Evolutionary conservation across 192 early-diverging fungal genomes (phyloP).

Genomic region (Gryganskiella cystojenkinii): DNA sequence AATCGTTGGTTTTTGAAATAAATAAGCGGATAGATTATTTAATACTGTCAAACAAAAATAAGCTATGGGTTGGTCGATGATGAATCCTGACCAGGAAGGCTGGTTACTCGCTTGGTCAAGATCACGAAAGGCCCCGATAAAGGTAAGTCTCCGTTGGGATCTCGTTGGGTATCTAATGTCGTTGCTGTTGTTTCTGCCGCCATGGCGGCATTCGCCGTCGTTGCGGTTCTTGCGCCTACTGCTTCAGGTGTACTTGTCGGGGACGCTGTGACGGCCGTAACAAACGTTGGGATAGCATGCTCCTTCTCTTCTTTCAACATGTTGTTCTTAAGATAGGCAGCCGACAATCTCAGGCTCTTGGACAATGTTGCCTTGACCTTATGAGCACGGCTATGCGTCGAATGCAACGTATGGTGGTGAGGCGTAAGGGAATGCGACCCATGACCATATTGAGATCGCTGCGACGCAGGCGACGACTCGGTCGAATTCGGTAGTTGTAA

Average conservation of each 20-base stretch:
- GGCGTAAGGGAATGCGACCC: background rate
- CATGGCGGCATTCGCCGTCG: background rate
- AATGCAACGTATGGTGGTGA: background rate
- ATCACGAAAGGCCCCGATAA: too few relatives aligned
- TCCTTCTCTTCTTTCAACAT: conserved; percentile 52
- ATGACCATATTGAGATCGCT: background rate
- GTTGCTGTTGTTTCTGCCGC: background rate
- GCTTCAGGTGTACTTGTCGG: background rate
- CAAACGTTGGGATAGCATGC: background rate
- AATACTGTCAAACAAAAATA: too few relatives aligned
- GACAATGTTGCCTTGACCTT: conserved; percentile 48
- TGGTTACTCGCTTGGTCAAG: too few relatives aligned
- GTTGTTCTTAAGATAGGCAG: conserved; percentile 51
- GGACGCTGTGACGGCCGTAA: background rate
- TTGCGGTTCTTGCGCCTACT: background rate
- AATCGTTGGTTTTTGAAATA: too few relatives aligned
- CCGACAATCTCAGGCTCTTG: conserved; percentile 39
- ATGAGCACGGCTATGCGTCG: conserved; percentile 30
- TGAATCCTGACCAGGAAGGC: too few relatives aligned
- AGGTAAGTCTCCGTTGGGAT: too few relatives aligned
- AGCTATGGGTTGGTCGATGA: too few relatives aligned
- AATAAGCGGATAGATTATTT: too few relatives aligned
- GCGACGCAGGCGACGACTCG: background rate
- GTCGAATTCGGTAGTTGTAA: background rate
- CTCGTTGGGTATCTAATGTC: too few relatives aligned